Evolutionary conservation across 345 rosid species (phyloP).

Genomic region (Eucalyptus polyanthemos): DNA sequence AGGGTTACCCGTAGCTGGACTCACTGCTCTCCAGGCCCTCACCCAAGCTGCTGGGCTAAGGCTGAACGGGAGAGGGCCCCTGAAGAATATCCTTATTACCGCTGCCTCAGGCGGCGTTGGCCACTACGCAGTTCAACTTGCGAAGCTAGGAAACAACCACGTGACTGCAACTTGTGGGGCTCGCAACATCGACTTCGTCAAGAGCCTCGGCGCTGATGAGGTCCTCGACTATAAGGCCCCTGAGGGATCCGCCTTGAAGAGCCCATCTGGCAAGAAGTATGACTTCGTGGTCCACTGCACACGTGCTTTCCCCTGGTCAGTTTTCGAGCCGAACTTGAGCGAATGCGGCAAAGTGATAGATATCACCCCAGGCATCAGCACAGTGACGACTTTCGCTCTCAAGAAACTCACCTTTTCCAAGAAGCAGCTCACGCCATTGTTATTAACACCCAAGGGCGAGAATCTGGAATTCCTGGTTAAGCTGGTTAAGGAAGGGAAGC

Average conservation of each 20-base stretch:
- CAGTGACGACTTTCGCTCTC: not conserved
- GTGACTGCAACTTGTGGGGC: slow-evolving; percentile 11
- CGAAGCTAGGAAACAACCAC: slow-evolving; percentile 7
- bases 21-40: slow-evolving; percentile 6
- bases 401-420: slow-evolving; percentile 1
- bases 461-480: not conserved
- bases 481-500: slow-evolving; percentile 8
- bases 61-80: not conserved
- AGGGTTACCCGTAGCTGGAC: slow-evolving; percentile 3
- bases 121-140: slow-evolving; percentile 6
- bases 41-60: slow-evolving; percentile 1
- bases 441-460: not conserved
- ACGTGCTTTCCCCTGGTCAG: not conserved
- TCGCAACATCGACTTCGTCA: slow-evolving; percentile 1
- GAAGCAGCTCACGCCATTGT: slow-evolving; percentile 8
- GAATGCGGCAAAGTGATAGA: slow-evolving; percentile 1
- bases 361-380: not conserved
- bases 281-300: slow-evolving; percentile 9
- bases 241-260: slow-evolving; percentile 4
- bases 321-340: slow-evolving; percentile 5
- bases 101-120: slow-evolving; percentile 13
- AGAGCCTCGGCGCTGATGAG: slow-evolving; percentile 4
- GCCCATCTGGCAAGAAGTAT: slow-evolving; percentile 8
- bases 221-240: slow-evolving; percentile 8
- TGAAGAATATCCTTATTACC: slow-evolving; percentile 2